Base-by-base conservation (phyloP, 2,329 filamentous ascomycete species). In the Phaeosphaeria sp. region DNA sequence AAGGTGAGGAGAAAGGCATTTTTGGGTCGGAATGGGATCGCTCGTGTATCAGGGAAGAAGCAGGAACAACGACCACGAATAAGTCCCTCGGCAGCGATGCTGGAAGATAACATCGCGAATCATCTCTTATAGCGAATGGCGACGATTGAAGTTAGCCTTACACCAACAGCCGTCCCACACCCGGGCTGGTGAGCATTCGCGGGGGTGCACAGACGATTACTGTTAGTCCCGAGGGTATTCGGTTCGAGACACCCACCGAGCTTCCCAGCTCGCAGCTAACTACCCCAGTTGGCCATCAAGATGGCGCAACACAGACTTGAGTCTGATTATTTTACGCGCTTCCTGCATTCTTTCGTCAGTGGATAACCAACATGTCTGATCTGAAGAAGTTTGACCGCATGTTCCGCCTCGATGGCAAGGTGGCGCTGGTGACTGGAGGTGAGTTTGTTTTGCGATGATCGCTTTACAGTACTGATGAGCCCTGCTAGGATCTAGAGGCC, bases 1-100 rank as follows among this genome's bases (percentile, higher is more conserved):
- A 81, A 2, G 74, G 76, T 6, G 81, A 83, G 3, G 65, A 72
- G 74, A 80, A 74, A 39, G 78, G 73, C 82, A 84, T 77, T 36
- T 21, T 61, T 49, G 47, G 25, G 27, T 21, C 40, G 39, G 18
- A 50, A 21, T 9, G 42, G 18, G 27, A 15, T 22, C 11, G 21
- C 13, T 64, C 53, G 60, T 45, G 40, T 30, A 42, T 52, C 39
- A 40, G 22, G 25, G 11, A 8, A 44, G 7, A 9, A 44, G 24
- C 30, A 36, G 11, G 8, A 36, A 36, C 30, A 36, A 13, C 30
- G 11, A 36, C 25, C 25, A 30, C 30, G 11, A 22, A 53, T 43
- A 43, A 59, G 21, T 44, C 51, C 57, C 53, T 40, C 57, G 40
- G 55, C 46, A 48, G 49, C 24, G 50, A 21, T n/a, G 20, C 22